Percentiles rank a stretch among this genome's conserved stretches.
Conservation (phyloP, 441 rosid species). For the Syzygium syzygioides region DNA sequence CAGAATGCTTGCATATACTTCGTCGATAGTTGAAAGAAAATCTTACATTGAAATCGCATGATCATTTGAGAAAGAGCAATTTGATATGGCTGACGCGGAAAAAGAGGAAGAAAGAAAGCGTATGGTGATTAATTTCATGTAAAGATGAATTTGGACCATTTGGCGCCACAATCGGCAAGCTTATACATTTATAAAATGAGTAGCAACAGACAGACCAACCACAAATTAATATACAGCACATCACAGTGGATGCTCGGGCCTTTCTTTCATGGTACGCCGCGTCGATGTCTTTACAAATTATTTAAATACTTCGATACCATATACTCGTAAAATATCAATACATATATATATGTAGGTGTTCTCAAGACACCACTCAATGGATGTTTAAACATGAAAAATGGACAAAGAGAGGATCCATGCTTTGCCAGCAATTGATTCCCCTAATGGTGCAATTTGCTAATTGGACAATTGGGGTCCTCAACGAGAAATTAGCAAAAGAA, state of each 20-base stretch:
- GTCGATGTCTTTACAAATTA: background rate
- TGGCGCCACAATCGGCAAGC: too few species aligned
- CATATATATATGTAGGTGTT: too few species aligned
- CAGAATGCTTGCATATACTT: too few species aligned
- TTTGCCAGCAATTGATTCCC: background rate
- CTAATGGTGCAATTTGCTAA: background rate
- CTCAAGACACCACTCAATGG: too few species aligned
- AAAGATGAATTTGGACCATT: background rate
- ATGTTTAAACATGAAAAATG: background rate
- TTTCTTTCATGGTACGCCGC: background rate
- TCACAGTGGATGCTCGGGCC: background rate
- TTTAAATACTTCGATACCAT: background rate
- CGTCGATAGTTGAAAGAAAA: fast-evolving
- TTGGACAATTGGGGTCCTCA: background rate
- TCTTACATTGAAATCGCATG: background rate
- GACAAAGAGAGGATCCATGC: background rate
- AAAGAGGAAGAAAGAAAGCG: background rate
- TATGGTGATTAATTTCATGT: background rate
- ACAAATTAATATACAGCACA: background rate
- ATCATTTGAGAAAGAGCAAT: background rate
- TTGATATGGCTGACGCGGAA: background rate
- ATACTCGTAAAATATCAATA: too few species aligned
- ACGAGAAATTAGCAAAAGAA: background rate
- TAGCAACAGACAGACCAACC: fast-evolving
- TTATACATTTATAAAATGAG: too few species aligned